Conservation (phyloP, 1,139 yeast genomes). For the Sugiyamaella castrensis region DNA sequence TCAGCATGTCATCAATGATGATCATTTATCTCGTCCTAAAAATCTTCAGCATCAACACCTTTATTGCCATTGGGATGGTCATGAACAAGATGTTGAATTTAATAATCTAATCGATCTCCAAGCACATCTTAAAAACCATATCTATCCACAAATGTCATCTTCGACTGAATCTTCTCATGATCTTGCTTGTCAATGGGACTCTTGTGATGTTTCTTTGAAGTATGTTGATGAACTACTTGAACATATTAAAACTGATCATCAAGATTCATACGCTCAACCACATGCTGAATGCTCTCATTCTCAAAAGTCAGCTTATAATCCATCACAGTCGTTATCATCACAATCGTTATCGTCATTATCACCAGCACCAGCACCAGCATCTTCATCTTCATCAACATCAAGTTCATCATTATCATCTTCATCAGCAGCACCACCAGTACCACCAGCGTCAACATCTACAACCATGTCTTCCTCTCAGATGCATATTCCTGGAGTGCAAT, state of each 20-base stretch:
- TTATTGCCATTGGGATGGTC: constrained; percentile 41
- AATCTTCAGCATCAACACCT: constrained; percentile 8
- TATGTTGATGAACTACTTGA: constrained; percentile 36
- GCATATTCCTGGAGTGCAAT: neutral
- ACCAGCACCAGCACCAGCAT: constrained; percentile 7
- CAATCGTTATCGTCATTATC: neutral
- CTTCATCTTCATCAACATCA: constrained; percentile 6
- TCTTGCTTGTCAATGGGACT: constrained; percentile 41
- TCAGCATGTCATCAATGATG: neutral
- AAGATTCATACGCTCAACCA: constrained; percentile 29
- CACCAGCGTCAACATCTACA: no score
- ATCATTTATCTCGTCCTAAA: neutral
- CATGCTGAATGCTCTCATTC: constrained; percentile 25
- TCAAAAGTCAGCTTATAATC: neutral
- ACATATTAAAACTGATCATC: constrained; percentile 38
- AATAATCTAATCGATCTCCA: constrained; percentile 32
- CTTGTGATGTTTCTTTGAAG: constrained; percentile 35
- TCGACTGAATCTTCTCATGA: neutral
- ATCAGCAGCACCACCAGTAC: no score
- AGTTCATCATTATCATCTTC: neutral
- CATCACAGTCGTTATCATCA: constrained; percentile 4
- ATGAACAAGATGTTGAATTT: constrained; percentile 33
- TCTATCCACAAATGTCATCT: constrained; percentile 7
- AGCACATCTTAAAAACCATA: constrained; percentile 29
- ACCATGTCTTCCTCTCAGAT: no score